These are phyloP conservation scores for Colletotrichum phormii DNA, from an alignment of 2,329 filamentous ascomycete species.

Conservation along the genomic window DNA sequence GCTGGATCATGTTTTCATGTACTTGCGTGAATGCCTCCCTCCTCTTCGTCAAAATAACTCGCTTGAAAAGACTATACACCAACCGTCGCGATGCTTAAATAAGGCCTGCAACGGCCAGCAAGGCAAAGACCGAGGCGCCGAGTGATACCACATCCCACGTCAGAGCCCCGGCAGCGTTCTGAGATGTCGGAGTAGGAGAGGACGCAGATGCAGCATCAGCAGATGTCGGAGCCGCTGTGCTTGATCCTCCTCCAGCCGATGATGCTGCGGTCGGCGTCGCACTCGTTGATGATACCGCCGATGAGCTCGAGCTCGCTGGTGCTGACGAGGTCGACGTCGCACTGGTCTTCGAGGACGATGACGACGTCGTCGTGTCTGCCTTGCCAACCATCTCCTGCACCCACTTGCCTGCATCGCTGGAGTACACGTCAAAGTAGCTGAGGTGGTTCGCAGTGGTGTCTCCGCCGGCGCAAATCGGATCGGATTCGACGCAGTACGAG, in stretches of 20 bases:
- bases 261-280: not conserved
- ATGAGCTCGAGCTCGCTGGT: not conserved
- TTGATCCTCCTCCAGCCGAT: not conserved
- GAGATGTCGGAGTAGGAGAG: not conserved
- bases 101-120: not conserved
- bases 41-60: not conserved
- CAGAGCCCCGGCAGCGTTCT: not conserved
- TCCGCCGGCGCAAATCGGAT: conserved; percentile 53
- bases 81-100: not conserved
- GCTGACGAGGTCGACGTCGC: not conserved
- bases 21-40: not conserved
- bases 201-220: not conserved
- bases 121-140: not conserved
- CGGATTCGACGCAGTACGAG: conserved; percentile 50
- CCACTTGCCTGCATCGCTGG: conserved; percentile 28
- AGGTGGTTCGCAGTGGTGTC: conserved; percentile 47
- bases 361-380: not conserved
- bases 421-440: conserved; percentile 44
- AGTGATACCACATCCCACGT: not conserved
- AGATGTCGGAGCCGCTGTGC: not conserved
- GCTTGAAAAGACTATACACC: not conserved
- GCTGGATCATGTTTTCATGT: not conserved
- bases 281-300: not conserved
- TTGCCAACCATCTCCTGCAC: conserved; percentile 21
- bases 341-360: conserved; percentile 1